Conservation (phyloP, 2,329 filamentous ascomycete species). For the Colletotrichum sp. region DNA sequence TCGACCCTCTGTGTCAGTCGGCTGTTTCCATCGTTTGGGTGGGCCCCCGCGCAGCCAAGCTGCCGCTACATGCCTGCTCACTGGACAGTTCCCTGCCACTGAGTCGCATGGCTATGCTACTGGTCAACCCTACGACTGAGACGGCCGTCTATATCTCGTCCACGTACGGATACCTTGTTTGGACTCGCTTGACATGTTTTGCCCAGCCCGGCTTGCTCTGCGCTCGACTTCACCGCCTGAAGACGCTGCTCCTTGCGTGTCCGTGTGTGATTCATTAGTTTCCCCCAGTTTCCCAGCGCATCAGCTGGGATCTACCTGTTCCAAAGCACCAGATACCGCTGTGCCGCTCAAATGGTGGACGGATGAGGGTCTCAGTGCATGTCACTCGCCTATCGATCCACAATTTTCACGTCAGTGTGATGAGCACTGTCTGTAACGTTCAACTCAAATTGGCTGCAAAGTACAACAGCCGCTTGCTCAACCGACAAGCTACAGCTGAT, state of each 20-base stretch:
- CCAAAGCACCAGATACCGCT: background rate
- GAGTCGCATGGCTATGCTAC: background rate
- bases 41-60: slow-evolving; percentile 20
- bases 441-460: background rate
- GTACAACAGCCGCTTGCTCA: background rate
- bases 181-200: background rate
- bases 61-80: background rate
- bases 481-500: background rate
- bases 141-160: background rate
- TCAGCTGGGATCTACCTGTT: slow-evolving; percentile 12
- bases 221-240: slow-evolving; percentile 13
- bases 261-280: slow-evolving; percentile 12
- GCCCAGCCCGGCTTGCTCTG: background rate
- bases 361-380: slow-evolving; percentile 11
- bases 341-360: background rate
- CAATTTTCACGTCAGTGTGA: slow-evolving; percentile 16
- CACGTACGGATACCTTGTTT: background rate
- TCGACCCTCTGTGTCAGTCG: slow-evolving; percentile 11
- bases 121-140: background rate
- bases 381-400: slow-evolving; percentile 5
- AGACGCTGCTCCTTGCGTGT: slow-evolving; percentile 10
- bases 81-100: background rate
- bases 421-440: background rate
- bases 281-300: background rate
- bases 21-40: slow-evolving; percentile 18